Evolutionary conservation across 192 early-diverging fungal species (phyloP).

Genomic region (Entomortierella lignicola): DNA sequence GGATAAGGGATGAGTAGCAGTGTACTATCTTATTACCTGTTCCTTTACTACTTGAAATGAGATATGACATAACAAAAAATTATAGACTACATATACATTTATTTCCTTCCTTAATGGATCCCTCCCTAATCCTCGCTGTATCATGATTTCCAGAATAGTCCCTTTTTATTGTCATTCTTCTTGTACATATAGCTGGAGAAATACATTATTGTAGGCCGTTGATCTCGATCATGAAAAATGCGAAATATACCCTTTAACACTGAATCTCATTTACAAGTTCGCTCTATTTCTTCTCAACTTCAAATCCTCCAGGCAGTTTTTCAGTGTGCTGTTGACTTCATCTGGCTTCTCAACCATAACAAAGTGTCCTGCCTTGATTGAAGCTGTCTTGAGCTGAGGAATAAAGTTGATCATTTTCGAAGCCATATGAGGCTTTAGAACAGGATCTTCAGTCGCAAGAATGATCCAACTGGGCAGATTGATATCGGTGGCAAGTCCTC

Average conservation of each 20-base stretch:
- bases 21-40: no score
- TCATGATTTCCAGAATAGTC: neutral
- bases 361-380: slow-evolving; percentile 22
- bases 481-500: neutral
- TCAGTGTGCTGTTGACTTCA: slow-evolving; percentile 18
- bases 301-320: slow-evolving; percentile 32
- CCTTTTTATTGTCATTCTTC: neutral
- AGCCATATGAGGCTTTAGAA: slow-evolving; percentile 16
- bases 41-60: slow-evolving; percentile 1
- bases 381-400: slow-evolving; percentile 16
- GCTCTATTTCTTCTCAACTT: slow-evolving; percentile 3
- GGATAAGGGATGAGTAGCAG: neutral
- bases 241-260: no score
- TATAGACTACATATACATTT: neutral
- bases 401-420: slow-evolving; percentile 17
- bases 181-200: no score
- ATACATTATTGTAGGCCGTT: no score
- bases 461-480: slow-evolving; percentile 27
- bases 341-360: slow-evolving; percentile 31
- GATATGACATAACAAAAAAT: neutral
- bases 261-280: slow-evolving; percentile 19
- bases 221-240: no score
- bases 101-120: slow-evolving; percentile 3
- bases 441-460: slow-evolving; percentile 12
- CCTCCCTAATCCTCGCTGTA: neutral